Conservation (phyloP, 176 grass and related monocot species). For the Neostapfia colusana region DNA sequence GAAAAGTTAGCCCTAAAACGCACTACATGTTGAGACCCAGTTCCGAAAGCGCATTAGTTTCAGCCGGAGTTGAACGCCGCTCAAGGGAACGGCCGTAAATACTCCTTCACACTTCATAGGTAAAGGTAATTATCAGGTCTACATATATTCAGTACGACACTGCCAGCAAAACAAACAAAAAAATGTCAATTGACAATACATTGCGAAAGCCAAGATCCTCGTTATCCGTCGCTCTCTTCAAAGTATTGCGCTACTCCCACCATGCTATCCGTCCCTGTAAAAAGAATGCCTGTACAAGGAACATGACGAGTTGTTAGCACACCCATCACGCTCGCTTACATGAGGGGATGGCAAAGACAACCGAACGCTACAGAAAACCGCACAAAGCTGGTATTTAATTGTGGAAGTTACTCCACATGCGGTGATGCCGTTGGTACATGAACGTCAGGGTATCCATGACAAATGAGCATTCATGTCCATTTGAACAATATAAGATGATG, state of each 20-base stretch:
- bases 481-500: not conserved
- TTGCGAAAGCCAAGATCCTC: slow-evolving; percentile 11
- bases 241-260: slow-evolving; percentile 5
- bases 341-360: not conserved
- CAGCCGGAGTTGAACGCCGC: no score
- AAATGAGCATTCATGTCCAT: not conserved
- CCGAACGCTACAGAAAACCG: not conserved
- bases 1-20: no score
- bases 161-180: no score
- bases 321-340: not conserved
- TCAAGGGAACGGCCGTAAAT: no score
- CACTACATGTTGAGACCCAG: no score
- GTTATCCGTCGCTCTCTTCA: slow-evolving; percentile 11
- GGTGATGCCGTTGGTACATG: not conserved
- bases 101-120: no score
- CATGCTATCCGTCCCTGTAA: not conserved
- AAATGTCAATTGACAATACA: slow-evolving; percentile 26
- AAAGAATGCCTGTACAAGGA: slow-evolving; percentile 1
- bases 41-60: no score
- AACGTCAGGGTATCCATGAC: not conserved
- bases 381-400: not conserved
- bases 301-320: not conserved
- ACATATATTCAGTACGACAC: no score
- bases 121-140: no score
- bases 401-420: not conserved